Evolutionary conservation across 805 yeast species (phyloP).

Genomic region (Lachancea fermentati): DNA sequence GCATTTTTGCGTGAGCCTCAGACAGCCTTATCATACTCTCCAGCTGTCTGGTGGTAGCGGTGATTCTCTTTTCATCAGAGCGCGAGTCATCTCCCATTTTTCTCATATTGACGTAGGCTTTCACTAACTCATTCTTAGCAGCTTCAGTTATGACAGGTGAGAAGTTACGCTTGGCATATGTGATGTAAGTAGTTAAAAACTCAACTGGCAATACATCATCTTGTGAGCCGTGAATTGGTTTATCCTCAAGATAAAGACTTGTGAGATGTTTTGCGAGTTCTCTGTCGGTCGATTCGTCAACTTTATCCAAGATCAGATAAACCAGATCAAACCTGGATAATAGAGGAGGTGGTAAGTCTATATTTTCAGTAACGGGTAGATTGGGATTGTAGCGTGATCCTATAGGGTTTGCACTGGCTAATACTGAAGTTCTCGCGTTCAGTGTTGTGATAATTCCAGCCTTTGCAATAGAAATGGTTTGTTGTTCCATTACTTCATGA

Average conservation of each 20-base stretch:
- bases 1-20: slow-evolving; percentile 97
- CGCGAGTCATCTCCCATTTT: slow-evolving; percentile 88
- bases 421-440: slow-evolving; percentile 91
- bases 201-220: slow-evolving; percentile 79
- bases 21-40: slow-evolving; percentile 92
- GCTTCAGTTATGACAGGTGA: slow-evolving; percentile 75
- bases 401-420: slow-evolving; percentile 96
- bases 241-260: slow-evolving; percentile 84
- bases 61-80: slow-evolving; percentile 80
- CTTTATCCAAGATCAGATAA: slow-evolving; percentile 85
- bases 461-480: slow-evolving; percentile 94
- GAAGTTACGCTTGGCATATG: slow-evolving; percentile 83
- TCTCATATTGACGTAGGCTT: slow-evolving; percentile 88
- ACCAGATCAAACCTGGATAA: slow-evolving; percentile 93
- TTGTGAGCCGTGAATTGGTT: slow-evolving; percentile 62
- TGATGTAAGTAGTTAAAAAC: slow-evolving; percentile 80
- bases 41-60: slow-evolving; percentile 96
- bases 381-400: slow-evolving; percentile 94
- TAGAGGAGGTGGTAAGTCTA: slow-evolving; percentile 94
- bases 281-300: slow-evolving; percentile 79
- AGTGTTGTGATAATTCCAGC: slow-evolving; percentile 97
- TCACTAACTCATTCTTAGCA: slow-evolving; percentile 81
- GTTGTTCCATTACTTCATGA: slow-evolving; percentile 99
- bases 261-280: slow-evolving; percentile 88
- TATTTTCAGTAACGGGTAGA: slow-evolving; percentile 89